Conservation (phyloP, 305 asterid genomes). For the Plantago rigida region DNA sequence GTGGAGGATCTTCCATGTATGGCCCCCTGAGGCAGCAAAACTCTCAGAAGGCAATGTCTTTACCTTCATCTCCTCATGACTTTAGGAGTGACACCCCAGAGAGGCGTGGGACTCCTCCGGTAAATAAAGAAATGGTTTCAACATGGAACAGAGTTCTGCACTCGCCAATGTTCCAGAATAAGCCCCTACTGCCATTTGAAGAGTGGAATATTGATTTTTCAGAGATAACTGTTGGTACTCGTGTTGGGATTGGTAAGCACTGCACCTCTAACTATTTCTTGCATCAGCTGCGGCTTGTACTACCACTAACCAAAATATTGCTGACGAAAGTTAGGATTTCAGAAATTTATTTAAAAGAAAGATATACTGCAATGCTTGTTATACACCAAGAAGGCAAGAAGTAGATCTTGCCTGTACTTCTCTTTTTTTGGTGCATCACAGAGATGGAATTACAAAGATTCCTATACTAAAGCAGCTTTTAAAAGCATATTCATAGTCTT, state of each 20-base stretch:
- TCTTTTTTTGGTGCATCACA: too few relatives aligned
- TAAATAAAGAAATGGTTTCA: conserved; percentile 58
- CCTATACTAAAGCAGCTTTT: too few relatives aligned
- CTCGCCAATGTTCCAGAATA: conserved; percentile 66
- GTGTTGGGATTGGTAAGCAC: conserved; percentile 89
- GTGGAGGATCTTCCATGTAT: conserved; percentile 40
- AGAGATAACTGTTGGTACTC: conserved; percentile 82
- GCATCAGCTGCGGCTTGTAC: too few relatives aligned
- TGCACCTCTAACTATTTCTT: not conserved
- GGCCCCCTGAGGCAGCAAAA: conserved; percentile 46
- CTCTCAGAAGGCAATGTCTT: conserved; percentile 80
- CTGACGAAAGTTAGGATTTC: too few relatives aligned
- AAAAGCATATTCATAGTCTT: too few relatives aligned
- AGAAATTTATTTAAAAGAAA: too few relatives aligned
- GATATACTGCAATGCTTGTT: too few relatives aligned
- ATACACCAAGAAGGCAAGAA: too few relatives aligned
- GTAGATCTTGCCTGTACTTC: too few relatives aligned
- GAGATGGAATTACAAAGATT: too few relatives aligned
- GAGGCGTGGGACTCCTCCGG: conserved; percentile 39
- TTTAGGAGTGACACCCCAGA: conserved; percentile 54
- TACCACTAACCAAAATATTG: too few relatives aligned
- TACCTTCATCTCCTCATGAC: conserved; percentile 96
- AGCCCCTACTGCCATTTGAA: conserved; percentile 76
- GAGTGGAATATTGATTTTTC: conserved; percentile 96
- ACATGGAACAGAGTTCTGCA: conserved; percentile 83